Percentiles rank a stretch among this genome's conserved stretches.
phyloP scores from a whole-genome alignment of 768 basidiomycete genomes.

The Russula ochroleuca region DNA sequence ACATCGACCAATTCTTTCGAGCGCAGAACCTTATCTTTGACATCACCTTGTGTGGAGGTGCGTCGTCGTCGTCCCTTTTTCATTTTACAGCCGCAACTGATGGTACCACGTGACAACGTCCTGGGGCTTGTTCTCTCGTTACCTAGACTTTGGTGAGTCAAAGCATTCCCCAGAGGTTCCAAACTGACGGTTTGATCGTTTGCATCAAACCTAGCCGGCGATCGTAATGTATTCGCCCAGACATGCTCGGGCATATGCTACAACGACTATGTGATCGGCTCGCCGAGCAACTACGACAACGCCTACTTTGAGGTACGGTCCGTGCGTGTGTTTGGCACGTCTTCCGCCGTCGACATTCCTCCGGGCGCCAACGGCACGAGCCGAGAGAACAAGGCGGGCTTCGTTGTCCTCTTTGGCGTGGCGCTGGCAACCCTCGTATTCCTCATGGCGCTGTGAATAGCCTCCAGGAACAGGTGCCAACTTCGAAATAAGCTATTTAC shows the following conservation, averaged over 20 bases:
- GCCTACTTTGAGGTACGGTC: constrained; percentile 43
- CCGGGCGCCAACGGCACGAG: neutral
- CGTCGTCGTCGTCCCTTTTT: constrained; percentile 37
- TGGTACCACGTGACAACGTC: neutral
- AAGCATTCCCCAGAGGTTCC: neutral
- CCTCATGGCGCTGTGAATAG: constrained; percentile 11
- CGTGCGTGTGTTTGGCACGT: constrained; percentile 34
- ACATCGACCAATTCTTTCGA: constrained; percentile 49
- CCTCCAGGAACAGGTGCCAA: constrained; percentile 1
- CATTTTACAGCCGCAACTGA: neutral
- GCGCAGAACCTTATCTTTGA: constrained; percentile 67
- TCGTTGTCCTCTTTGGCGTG: neutral
- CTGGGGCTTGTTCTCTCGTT: neutral
- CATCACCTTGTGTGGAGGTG: constrained; percentile 65
- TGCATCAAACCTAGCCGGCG: constrained; percentile 12
- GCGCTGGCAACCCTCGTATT: neutral
- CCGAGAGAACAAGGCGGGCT: neutral
- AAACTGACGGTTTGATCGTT: neutral
- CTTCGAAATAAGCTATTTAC: neutral
- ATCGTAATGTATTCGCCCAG: constrained; percentile 8
- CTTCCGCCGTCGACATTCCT: neutral
- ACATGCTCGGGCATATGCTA: constrained; percentile 23
- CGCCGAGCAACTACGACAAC: constrained; percentile 34
- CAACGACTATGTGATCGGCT: constrained; percentile 37
- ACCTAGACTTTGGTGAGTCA: constrained; percentile 17